These are phyloP conservation scores for Amanita thiersii DNA, from an alignment of 768 basidiomycete species.

Conservation along the genomic window DNA sequence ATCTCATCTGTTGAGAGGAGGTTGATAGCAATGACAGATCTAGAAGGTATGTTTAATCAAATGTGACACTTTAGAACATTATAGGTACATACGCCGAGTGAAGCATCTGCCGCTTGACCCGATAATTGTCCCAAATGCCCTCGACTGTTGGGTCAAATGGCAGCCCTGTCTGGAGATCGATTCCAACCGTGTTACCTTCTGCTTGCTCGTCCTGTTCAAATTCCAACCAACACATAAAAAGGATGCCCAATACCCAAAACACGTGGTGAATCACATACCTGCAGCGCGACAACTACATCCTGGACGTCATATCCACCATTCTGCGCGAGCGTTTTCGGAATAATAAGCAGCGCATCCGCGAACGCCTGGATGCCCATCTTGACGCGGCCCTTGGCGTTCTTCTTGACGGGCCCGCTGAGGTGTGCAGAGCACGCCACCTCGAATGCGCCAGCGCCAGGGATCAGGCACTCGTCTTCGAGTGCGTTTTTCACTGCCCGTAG, in stretches of 20 bases:
- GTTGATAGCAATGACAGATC: slow-evolving; percentile 93
- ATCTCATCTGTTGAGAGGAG: slow-evolving; percentile 95
- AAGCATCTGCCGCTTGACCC: slow-evolving; percentile 98
- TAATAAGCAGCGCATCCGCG: slow-evolving; percentile 87
- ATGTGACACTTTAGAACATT: slow-evolving; percentile 10
- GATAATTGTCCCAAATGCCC: slow-evolving; percentile 98
- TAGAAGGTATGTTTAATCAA: slow-evolving; percentile 23
- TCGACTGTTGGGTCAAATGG: slow-evolving; percentile 94
- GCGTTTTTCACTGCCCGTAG: slow-evolving; percentile 95
- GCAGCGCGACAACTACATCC: slow-evolving; percentile 86
- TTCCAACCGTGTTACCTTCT: slow-evolving; percentile 86
- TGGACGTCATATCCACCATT: slow-evolving; percentile 98
- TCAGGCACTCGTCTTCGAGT: slow-evolving; percentile 78
- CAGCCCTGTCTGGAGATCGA: slow-evolving; percentile 90
- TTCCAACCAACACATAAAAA: slow-evolving; percentile 1
- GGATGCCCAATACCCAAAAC: background rate
- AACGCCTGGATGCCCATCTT: slow-evolving; percentile 98
- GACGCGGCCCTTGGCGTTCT: slow-evolving; percentile 82
- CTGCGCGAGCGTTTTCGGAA: slow-evolving; percentile 93
- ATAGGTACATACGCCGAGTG: slow-evolving; percentile 67
- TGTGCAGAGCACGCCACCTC: slow-evolving; percentile 89
- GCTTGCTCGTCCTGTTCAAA: slow-evolving; percentile 75
- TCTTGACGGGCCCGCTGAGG: slow-evolving; percentile 72
- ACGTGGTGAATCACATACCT: slow-evolving; percentile 35
- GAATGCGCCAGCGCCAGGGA: slow-evolving; percentile 98